Percentiles rank a stretch among this genome's conserved stretches.
phyloP scores from a whole-genome alignment of 345 rosid species.

The Gossypium ekmanianum region DNA sequence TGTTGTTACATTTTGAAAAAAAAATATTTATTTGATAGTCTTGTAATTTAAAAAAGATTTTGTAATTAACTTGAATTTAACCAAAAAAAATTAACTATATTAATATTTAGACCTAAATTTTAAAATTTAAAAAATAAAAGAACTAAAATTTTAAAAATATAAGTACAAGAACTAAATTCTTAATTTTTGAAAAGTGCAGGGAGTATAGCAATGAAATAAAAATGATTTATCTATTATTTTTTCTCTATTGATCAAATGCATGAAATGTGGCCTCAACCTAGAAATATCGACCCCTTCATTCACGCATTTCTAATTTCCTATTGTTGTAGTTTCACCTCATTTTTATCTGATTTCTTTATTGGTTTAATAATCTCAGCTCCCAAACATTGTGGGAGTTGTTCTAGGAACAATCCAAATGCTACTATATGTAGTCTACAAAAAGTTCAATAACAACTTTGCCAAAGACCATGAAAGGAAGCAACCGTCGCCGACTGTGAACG shows the following conservation, averaged over 20 bases:
- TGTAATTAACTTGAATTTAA: too few relatives aligned
- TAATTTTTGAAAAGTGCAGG: too few relatives aligned
- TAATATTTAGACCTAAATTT: too few relatives aligned
- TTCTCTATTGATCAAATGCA: not conserved
- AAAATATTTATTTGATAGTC: too few relatives aligned
- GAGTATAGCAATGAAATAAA: too few relatives aligned
- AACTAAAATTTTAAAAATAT: too few relatives aligned
- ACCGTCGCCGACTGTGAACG: not conserved
- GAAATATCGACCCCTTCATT: not conserved
- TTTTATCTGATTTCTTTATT: not conserved
- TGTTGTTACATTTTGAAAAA: too few relatives aligned
- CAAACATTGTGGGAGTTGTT: constrained; percentile 36
- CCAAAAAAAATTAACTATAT: too few relatives aligned
- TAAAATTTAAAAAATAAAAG: too few relatives aligned
- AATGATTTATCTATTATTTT: not conserved
- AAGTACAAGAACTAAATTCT: too few relatives aligned
- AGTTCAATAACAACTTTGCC: not conserved
- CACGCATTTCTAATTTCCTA: not conserved
- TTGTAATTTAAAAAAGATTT: too few relatives aligned
- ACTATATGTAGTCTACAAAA: constrained; percentile 32
- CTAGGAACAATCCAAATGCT: constrained; percentile 41
- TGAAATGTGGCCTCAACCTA: not conserved
- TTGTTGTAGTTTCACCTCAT: not conserved
- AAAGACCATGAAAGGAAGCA: not conserved
- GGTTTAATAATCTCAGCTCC: constrained; percentile 28